Base-by-base conservation (phyloP, 805 yeast genomes). In the Yamadazyma insecticola region DNA sequence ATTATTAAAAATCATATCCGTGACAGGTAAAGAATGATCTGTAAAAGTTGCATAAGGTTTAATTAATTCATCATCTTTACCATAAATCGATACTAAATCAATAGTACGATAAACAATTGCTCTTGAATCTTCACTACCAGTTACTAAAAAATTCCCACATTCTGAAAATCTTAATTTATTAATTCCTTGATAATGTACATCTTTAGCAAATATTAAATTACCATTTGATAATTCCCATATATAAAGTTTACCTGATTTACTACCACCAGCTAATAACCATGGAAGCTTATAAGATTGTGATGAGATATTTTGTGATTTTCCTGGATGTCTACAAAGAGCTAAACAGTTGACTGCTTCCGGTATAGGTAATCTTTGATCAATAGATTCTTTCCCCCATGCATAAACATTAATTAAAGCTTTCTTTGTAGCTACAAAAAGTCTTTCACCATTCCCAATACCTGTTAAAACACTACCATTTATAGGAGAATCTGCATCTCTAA, bases 221-320 rank as follows among this genome's bases (percentile, higher is more conserved):
- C 97, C 97, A 2, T 92, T 81, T 7, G 69, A 55, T 30, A 89
- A 50, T 45, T 87, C 95, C 97, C 97, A 90, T 1, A 89, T 55
- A 49, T 83, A 83, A 11, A 92, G 40, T 42, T 78, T 74, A 9
- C 97, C 97, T n/a, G 80, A 49, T 36, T 64, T 51, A 32, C 92
- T 70, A 37, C 90, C 88, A 26, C 81, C 95, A 5, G 77, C 80
- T 16, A 92, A 55, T 23, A 84, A 50, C 70, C 82, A 80, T 13
- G 82, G 81, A 22, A 70, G 48, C 39, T 74, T 60, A 50, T 67
- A 72, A 55, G 48, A 11, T 39, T 48, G 8, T 41, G 43, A 11
- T 32, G 26, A 13, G 11, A 14, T 12, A 20, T 10, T 5, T 17
- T 16, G 3, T 9, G 3, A 26, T 8, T 13, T 20, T 30, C 13